Percentiles rank a stretch among this genome's conserved stretches.
These are phyloP conservation scores for Dryadomyces sulphureus DNA, from an alignment of 2,329 filamentous ascomycete genomes.

Conservation along the genomic window DNA sequence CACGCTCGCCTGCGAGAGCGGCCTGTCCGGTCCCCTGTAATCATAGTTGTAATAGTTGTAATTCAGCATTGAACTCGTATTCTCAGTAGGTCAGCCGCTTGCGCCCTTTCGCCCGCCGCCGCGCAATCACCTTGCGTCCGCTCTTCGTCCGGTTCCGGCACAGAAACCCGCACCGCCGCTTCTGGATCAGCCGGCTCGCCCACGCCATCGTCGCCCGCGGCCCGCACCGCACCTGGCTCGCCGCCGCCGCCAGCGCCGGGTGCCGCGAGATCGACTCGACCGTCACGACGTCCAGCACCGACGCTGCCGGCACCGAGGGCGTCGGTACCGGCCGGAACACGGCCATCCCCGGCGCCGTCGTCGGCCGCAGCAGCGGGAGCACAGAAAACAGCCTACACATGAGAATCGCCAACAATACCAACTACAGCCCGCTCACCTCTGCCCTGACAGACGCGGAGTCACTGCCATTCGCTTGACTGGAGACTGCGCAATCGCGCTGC, in stretches of 20 bases:
- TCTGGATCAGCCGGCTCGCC: conserved; percentile 39
- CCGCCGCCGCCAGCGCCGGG: conserved; percentile 29
- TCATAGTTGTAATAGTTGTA: neutral
- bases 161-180: conserved; percentile 44
- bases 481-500: neutral
- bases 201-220: conserved; percentile 43
- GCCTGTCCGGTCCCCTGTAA: conserved; percentile 15
- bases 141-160: conserved; percentile 32
- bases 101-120: conserved; percentile 38
- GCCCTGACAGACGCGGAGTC: too few species aligned
- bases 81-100: conserved; percentile 20
- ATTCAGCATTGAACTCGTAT: neutral
- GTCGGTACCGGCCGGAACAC: conserved; percentile 5
- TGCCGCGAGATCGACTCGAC: conserved; percentile 32
- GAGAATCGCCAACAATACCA: too few species aligned
- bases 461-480: too few species aligned
- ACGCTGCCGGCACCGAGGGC: conserved; percentile 14
- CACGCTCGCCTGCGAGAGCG: conserved; percentile 20
- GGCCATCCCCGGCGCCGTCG: conserved; percentile 3
- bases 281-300: conserved; percentile 27
- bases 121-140: conserved; percentile 35
- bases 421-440: too few species aligned
- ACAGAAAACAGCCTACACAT: conserved; percentile 16
- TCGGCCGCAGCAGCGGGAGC: conserved; percentile 10
- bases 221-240: conserved; percentile 39